Base-by-base conservation (phyloP, 108 stramenopile species). In the Stephanodiscus minutulus region DNA sequence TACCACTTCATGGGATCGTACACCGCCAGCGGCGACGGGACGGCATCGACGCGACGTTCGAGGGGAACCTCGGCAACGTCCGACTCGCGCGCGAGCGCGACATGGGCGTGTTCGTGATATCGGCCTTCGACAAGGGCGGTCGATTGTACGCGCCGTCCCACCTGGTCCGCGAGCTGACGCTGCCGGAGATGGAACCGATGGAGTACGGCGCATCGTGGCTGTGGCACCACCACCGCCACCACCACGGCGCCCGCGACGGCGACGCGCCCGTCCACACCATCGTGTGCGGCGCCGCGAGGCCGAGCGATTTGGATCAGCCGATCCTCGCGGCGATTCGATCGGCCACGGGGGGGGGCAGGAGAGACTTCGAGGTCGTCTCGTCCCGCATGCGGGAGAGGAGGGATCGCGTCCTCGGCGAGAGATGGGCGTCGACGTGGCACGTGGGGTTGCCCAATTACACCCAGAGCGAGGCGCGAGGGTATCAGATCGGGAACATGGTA, bases 121-220 rank as follows among this genome's bases (percentile, higher is more conserved):
- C 83, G 31, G 86, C 96, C 18, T 89, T 79, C 61, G 97, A 98
- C 82, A 98, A 98, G 70, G 97, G 95, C 25, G 94, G 94, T 3
- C 64, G 75, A 18, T 27, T 93, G 21, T 93, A 91, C 61, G 80
- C 74, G 7, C 92, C 92, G 37, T 86, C 88, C 2, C 72, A 86
- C 31, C 84, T 83, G 31, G 37, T 84, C 18, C 85, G 92, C n/a
- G 74, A 83, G 3, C 72, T 93, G 52, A 87, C 76, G 24, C 50
- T 93, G 53, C 92, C 92, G 11, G 88, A 93, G 35, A 50, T 89
- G 58, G 92, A 93, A 61, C 92, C 92, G 0, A 88, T 93, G 65
- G 70, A 76, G 9, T 91, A 79, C 60, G 87, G 84, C 44, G 44
- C 74, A 2, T 25, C 63, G 10, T 90, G 92, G 90, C 68, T 91